Evolutionary conservation across 495 filamentous ascomycete genomes (phyloP), one percentile per base, ranked within the genome.

Genomic region (Penicillium roqueforti): DNA sequence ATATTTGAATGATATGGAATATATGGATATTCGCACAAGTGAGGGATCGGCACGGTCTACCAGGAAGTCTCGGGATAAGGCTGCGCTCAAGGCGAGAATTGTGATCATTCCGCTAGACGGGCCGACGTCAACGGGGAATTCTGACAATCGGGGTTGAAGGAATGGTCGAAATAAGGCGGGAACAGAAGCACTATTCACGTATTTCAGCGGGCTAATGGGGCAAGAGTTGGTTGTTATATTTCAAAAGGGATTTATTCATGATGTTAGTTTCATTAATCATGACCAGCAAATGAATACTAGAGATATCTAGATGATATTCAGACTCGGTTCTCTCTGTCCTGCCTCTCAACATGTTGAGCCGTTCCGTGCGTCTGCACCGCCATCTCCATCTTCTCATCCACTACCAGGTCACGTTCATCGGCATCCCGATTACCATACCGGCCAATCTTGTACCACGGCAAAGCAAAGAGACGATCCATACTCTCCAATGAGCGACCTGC

Each of bases 361-460:
- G 39, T 58, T 26, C 58, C 59, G 19, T 52, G 60, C 32, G 56
- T 48, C 25, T 56, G 39, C 10, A 50, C 55, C 16, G 53, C 58
- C 32, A 56, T 48, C 52, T 61, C 56, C 49, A 53, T 60, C 60
- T 73, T 71, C 48, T 67, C 66, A 44, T 60, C 47, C 20, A 69
- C 29, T 16, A 56, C 56, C 20, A 56, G 46, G 48, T 84, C 80
- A 47, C 69, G 66, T 57, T 58, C 60, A 29, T 79, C 77, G 7
- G 81, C 83, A 59, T 85, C 80, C 36, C 56, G 51, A 44, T 83
- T 83, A 14, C 84, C 85, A 55, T 79, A 76, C 19, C 68, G 62
- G 1, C 85, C 84, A 57, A 88, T 85, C 64, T 76, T 72, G 59
- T 83, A 81, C 84, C 83, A 87, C 1, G 81, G 83, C 56, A 86